Conservation (phyloP, 768 basidiomycete genomes). For the Rhizopogon roseolus region DNA sequence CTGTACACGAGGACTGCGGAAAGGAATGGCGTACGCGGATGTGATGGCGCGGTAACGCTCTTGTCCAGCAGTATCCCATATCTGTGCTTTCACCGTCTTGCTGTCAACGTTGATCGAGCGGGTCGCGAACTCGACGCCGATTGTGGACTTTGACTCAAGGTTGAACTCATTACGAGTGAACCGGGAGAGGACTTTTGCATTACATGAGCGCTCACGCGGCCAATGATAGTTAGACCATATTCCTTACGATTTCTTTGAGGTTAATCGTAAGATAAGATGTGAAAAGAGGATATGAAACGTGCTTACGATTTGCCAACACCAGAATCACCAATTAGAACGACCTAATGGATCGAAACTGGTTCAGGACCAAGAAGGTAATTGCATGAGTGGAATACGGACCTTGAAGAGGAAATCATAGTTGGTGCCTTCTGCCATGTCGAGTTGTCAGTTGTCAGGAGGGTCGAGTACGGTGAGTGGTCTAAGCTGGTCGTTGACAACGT, state of each 20-base stretch:
- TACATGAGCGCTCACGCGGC: constrained; percentile 1
- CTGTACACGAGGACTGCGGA: not conserved
- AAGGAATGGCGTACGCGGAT: constrained; percentile 64
- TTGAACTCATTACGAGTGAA: constrained; percentile 99
- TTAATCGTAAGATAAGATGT: not conserved
- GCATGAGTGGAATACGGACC: constrained; percentile 39
- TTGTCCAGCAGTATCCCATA: constrained; percentile 99
- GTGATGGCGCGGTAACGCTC: constrained; percentile 98
- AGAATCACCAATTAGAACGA: constrained; percentile 98
- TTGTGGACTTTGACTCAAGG: constrained; percentile 97
- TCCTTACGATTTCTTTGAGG: constrained; percentile 29
- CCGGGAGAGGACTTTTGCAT: constrained; percentile 89
- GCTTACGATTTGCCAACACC: constrained; percentile 99
- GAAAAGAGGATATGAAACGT: constrained; percentile 8
- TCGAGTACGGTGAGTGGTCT: constrained; percentile 3
- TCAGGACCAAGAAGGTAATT: not conserved
- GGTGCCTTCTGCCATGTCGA: constrained; percentile 80
- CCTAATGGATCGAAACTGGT: constrained; percentile 41
- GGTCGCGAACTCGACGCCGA: constrained; percentile 98
- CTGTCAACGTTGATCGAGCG: constrained; percentile 92
- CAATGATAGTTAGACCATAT: not conserved
- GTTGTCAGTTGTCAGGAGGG: not conserved
- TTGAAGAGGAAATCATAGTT: constrained; percentile 99
- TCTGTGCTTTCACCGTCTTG: constrained; percentile 97
- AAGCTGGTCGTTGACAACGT: constrained; percentile 5